A percentile compares a stretch with the other conserved stretches of the same genome.
These are phyloP conservation scores for Tuber magnatum DNA, from an alignment of 495 filamentous ascomycete species.

Conservation along the genomic window DNA sequence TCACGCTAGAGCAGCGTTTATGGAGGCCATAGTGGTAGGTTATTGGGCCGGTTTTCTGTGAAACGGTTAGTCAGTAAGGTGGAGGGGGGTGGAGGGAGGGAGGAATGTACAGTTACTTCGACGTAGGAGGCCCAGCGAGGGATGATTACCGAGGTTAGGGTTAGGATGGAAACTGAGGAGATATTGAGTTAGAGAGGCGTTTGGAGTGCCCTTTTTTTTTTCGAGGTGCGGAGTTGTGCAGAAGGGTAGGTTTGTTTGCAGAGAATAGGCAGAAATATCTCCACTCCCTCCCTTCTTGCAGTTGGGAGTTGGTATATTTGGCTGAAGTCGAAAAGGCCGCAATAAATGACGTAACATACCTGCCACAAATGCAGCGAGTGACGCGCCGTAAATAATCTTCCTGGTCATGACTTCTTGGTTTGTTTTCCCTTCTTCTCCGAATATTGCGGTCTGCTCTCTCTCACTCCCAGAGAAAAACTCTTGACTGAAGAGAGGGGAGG, in stretches of 20 bases:
- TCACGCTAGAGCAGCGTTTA: conserved; percentile 56
- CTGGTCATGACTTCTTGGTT: background rate
- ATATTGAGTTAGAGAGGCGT: conserved; percentile 1
- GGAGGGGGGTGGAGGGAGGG: conserved; percentile 15
- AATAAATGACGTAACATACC: conserved; percentile 46
- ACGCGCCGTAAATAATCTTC: conserved; percentile 50
- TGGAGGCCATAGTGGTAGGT: conserved; percentile 68
- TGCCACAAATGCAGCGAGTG: conserved; percentile 54
- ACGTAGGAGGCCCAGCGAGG: conserved; percentile 76
- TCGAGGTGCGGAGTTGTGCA: background rate
- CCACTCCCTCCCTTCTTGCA: background rate
- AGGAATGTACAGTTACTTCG: conserved; percentile 50
- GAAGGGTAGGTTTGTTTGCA: background rate
- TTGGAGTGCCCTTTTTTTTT: background rate
- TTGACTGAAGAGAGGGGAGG: conserved; percentile 6
- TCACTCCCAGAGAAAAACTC: background rate
- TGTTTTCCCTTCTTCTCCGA: background rate
- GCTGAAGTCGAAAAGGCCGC: conserved; percentile 20
- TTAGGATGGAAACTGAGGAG: conserved; percentile 63
- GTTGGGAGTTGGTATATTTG: conserved; percentile 14
- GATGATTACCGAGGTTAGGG: conserved; percentile 62
- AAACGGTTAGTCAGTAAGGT: conserved; percentile 41
- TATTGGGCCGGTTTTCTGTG: conserved; percentile 43
- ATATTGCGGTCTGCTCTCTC: background rate
- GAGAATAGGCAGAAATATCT: conserved; percentile 4